Evolutionary conservation across 257 asterid species (phyloP).

Genomic region (Fraxinus cuspidata): DNA sequence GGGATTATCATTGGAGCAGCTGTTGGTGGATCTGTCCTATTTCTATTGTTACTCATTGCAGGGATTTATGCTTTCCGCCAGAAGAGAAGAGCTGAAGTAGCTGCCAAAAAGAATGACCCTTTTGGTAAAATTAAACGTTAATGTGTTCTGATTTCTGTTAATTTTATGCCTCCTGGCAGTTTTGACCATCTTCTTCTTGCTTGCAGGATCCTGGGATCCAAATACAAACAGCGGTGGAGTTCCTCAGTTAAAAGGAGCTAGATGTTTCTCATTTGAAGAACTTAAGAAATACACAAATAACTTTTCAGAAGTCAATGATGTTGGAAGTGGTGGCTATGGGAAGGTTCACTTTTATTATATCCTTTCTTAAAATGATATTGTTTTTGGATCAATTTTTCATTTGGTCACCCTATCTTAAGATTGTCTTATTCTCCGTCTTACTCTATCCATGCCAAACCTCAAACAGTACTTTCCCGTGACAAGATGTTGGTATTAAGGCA

Average conservation of each 20-base stretch:
- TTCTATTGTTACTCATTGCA: conserved; percentile 51
- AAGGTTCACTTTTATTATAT: conserved; percentile 51
- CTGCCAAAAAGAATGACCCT: conserved; percentile 70
- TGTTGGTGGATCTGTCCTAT: conserved; percentile 59
- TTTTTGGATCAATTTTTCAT: background rate
- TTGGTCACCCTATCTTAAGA: background rate
- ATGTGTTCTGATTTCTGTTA: background rate
- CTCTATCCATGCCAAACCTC: background rate
- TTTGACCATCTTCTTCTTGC: conserved; percentile 21
- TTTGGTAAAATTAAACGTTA: conserved; percentile 53
- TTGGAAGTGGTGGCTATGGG: conserved; percentile 92
- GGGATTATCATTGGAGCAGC: conserved; percentile 68
- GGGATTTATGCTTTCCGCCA: conserved; percentile 78
- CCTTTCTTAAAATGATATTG: background rate
- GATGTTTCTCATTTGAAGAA: conserved; percentile 71
- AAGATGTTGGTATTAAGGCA: background rate
- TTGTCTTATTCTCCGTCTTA: background rate
- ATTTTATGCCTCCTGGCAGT: conserved; percentile 3
- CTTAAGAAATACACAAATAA: conserved; percentile 71
- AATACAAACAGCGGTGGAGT: conserved; percentile 67
- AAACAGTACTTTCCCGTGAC: background rate
- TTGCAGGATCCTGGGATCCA: conserved; percentile 78
- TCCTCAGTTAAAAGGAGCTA: conserved; percentile 80
- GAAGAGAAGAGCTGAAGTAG: conserved; percentile 66
- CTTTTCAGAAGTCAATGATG: conserved; percentile 58